Percentiles rank a stretch among this genome's conserved stretches.
Conservation (phyloP, 2,329 filamentous ascomycete genomes). For the Eutypella sp. region DNA sequence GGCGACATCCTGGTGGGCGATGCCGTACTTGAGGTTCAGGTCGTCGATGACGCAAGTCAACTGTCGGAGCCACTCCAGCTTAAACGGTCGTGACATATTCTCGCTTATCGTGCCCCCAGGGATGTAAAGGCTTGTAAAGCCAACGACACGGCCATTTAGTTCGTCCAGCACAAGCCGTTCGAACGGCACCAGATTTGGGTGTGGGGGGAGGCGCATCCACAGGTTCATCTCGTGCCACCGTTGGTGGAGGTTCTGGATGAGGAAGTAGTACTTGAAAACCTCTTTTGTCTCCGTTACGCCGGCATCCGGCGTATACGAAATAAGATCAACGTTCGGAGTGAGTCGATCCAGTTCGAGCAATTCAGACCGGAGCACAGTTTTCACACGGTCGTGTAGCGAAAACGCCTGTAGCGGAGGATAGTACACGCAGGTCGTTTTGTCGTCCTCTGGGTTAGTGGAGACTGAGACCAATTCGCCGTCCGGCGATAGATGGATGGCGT, state of each 20-base stretch:
- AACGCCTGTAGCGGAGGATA: constrained; percentile 18
- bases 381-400: constrained; percentile 10
- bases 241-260: constrained; percentile 10
- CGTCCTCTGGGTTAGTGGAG: constrained; percentile 21
- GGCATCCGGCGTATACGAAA: constrained; percentile 15
- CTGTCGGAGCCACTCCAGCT: constrained; percentile 31
- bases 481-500: constrained; percentile 18
- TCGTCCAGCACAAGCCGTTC: constrained; percentile 21
- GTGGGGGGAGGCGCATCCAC: constrained; percentile 28
- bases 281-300: constrained; percentile 7
- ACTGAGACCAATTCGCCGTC: constrained; percentile 17
- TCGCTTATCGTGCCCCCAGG: constrained; percentile 29
- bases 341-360: constrained; percentile 27
- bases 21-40: constrained; percentile 32
- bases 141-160: constrained; percentile 27
- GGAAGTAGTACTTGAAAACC: constrained; percentile 33
- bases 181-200: constrained; percentile 22
- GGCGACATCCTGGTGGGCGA: constrained; percentile 34
- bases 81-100: constrained; percentile 27
- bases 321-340: constrained; percentile 22
- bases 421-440: constrained; percentile 20
- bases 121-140: constrained; percentile 32
- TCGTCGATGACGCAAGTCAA: constrained; percentile 31
- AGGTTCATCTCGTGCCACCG: constrained; percentile 33
- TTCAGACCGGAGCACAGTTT: constrained; percentile 15